Evolutionary conservation across 106 monocot species (phyloP).

Genomic region (Allium sativum): DNA sequence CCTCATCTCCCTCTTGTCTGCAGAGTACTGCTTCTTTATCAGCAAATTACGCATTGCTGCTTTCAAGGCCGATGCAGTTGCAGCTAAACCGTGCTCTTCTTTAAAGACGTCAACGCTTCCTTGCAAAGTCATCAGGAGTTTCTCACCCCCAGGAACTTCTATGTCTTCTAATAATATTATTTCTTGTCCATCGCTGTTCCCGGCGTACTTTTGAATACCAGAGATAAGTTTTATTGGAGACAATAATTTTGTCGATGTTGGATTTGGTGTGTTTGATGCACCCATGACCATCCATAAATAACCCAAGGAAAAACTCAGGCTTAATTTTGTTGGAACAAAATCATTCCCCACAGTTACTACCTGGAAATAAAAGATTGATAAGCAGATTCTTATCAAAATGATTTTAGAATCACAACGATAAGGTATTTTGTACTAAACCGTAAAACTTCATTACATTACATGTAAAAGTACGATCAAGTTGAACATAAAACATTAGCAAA

Average conservation of each 20-base stretch:
- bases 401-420: too few species aligned
- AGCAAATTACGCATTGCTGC: constrained; percentile 64
- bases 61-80: constrained; percentile 42
- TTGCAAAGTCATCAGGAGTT: constrained; percentile 51
- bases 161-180: constrained; percentile 32
- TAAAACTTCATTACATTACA: too few species aligned
- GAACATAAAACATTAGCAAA: too few species aligned
- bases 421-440: too few species aligned
- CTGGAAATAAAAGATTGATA: constrained; percentile 16
- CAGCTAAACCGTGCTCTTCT: constrained; percentile 24
- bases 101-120: constrained; percentile 47
- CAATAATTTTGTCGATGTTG: constrained; percentile 7
- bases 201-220: constrained; percentile 7
- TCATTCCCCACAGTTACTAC: constrained; percentile 38
- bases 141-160: constrained; percentile 48
- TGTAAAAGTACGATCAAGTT: too few species aligned
- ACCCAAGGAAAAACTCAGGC: constrained; percentile 18
- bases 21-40: constrained; percentile 79
- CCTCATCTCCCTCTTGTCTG: constrained; percentile 66
- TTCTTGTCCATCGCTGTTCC: constrained; percentile 6
- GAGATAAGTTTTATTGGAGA: constrained; percentile 39
- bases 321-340: constrained; percentile 75
- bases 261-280: constrained; percentile 40
- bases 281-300: constrained; percentile 80
- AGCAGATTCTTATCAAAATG: too few species aligned